phyloP scores from a whole-genome alignment of 345 rosid genomes.

The Ceriops decandra region DNA sequence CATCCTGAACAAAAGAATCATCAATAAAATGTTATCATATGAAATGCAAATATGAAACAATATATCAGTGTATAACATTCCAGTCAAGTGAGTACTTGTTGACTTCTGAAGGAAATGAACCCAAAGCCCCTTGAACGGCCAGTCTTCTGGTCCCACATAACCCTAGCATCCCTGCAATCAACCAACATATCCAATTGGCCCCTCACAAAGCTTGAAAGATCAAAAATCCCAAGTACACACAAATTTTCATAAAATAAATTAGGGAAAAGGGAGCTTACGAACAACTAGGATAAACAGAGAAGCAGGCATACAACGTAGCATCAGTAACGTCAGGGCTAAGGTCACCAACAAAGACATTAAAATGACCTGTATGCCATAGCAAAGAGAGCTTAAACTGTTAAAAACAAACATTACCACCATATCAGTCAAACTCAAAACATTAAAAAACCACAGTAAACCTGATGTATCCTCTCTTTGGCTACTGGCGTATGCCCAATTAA shows the following conservation, averaged over 20 bases:
- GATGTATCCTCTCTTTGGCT: slow-evolving; percentile 37
- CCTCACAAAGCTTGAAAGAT: neutral
- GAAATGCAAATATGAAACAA: neutral
- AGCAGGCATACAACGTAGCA: slow-evolving; percentile 30
- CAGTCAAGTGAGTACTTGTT: slow-evolving; percentile 48
- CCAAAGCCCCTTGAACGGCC: slow-evolving; percentile 98
- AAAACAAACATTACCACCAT: slow-evolving; percentile 1
- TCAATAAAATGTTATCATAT: neutral
- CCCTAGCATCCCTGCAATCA: slow-evolving; percentile 40
- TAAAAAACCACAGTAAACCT: slow-evolving; percentile 13
- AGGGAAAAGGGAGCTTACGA: slow-evolving; percentile 21
- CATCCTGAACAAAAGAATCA: slow-evolving; percentile 54
- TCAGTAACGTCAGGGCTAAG: slow-evolving; percentile 42
- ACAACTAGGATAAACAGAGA: slow-evolving; percentile 28
- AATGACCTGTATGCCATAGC: slow-evolving; percentile 22
- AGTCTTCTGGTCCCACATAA: slow-evolving; percentile 99
- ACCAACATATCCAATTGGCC: neutral
- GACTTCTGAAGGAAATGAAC: slow-evolving; percentile 89
- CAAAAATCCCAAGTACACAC: too few relatives aligned
- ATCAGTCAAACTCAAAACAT: neutral
- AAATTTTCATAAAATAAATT: neutral
- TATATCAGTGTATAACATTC: neutral
- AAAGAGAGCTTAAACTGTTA: too few relatives aligned
- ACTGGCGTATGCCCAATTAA: slow-evolving; percentile 38
- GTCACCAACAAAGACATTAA: slow-evolving; percentile 36